Percentiles rank a stretch among this genome's conserved stretches.
Conservation (phyloP, 179 eudicot species). For the Pouteria campechiana region DNA sequence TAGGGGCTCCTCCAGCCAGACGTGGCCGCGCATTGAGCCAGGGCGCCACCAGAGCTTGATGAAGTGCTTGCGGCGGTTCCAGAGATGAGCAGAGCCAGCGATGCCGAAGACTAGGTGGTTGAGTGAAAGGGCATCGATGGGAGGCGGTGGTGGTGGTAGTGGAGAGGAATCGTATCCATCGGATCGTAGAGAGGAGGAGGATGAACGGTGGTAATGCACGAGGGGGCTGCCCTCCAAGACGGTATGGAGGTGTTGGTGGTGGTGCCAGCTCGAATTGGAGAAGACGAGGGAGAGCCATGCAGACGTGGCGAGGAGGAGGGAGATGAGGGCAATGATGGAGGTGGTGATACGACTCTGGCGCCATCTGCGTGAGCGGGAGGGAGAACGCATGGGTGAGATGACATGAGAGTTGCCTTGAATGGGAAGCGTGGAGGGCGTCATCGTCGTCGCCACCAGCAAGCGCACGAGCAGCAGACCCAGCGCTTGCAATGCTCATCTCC, state of each 20-base stretch:
- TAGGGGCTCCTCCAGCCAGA: background rate
- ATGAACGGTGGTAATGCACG: background rate
- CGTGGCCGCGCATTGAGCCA: conserved; percentile 1
- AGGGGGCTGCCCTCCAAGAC: background rate
- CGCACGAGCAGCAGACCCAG: too few relatives aligned
- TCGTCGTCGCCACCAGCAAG: too few relatives aligned
- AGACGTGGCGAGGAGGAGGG: background rate
- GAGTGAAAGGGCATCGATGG: background rate
- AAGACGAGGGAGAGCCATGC: conserved; percentile 2
- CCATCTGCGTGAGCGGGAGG: background rate
- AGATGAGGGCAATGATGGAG: background rate
- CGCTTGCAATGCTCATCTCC: too few relatives aligned
- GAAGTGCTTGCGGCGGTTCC: conserved; percentile 1
- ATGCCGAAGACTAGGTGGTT: conserved; percentile 2
- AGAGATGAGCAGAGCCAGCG: conserved; percentile 1
- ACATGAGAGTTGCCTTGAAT: too few relatives aligned
- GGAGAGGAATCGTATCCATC: too few relatives aligned
- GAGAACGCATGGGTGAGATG: too few relatives aligned
- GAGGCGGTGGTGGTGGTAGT: background rate
- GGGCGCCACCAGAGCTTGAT: conserved; percentile 3
- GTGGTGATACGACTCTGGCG: background rate
- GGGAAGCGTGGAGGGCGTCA: too few relatives aligned
- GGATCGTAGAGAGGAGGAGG: too few relatives aligned
- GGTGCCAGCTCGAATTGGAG: background rate
- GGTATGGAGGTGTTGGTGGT: background rate